Evolutionary conservation across 441 rosid genomes (phyloP).

Genomic region (Metrosideros polymorpha): DNA sequence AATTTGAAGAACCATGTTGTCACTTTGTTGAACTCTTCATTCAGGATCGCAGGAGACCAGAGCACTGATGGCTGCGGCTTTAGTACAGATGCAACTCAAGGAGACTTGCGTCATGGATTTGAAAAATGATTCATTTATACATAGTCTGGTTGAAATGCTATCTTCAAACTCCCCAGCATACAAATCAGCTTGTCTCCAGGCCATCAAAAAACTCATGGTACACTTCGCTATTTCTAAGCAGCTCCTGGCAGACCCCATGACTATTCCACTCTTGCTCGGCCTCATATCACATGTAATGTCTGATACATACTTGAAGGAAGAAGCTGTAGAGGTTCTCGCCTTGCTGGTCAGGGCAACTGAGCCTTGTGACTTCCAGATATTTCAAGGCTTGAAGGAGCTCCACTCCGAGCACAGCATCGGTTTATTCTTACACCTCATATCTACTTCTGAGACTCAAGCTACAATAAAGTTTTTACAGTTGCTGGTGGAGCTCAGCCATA

Average conservation of each 20-base stretch:
- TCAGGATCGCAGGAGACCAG: conserved; percentile 34
- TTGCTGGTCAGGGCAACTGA: conserved; percentile 21
- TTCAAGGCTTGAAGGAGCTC: conserved; percentile 36
- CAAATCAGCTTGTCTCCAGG: conserved; percentile 30
- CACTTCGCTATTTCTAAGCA: conserved; percentile 21
- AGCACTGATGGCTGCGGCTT: conserved; percentile 36
- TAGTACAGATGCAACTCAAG: conserved; percentile 29
- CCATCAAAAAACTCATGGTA: conserved; percentile 32
- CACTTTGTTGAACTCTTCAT: neutral
- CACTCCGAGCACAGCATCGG: conserved; percentile 31
- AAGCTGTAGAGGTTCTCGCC: conserved; percentile 39
- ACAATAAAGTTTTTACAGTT: conserved; percentile 34
- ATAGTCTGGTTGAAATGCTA: conserved; percentile 31
- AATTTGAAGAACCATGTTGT: neutral
- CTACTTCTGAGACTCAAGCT: conserved; percentile 16
- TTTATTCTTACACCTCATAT: conserved; percentile 24
- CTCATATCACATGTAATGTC: conserved; percentile 19
- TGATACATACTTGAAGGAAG: conserved; percentile 24
- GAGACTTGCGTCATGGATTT: conserved; percentile 22
- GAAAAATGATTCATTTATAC: conserved; percentile 27
- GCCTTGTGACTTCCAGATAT: conserved; percentile 17
- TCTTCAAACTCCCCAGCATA: conserved; percentile 28
- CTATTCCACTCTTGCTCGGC: conserved; percentile 28
- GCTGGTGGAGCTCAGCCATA: conserved; percentile 31
- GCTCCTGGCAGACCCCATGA: conserved; percentile 24